Base-by-base conservation (phyloP, 192 early-diverging fungal genomes). In the Backusella liffmaniae region DNA sequence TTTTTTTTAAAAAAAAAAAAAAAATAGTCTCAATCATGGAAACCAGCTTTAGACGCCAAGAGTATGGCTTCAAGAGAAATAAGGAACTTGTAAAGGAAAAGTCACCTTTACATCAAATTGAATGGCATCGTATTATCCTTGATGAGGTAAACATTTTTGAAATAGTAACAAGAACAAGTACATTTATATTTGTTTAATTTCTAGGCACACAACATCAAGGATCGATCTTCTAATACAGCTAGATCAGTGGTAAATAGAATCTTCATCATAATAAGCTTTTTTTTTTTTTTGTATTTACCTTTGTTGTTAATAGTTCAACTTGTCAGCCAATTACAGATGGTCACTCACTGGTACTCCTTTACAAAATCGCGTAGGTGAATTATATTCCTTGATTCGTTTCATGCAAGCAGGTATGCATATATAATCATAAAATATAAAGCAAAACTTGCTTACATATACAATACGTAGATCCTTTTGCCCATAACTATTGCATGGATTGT, bases 311-410 rank as follows among this genome's bases (percentile, higher is more conserved):
- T 72, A 88, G 86, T 98, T 97, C 80, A 88, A 85, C 18, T 84
- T 98, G 18, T 72, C 89, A 3, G 73, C 87, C 26, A 72, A 91
- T 16, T 86, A 82, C 71, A 90, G 89, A 13, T 98, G 96, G 96
- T 90, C 88, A 3, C 82, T 98, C n/a, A 92, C 91, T 4, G 96
- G 96, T 6, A 98, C 96, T 18, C 95, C 95, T 13, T 84, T 98
- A 79, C 96, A 98, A 70, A 98, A 98, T 79, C 90, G 95, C 13
- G 93, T 98, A 8, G 96, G 96, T 44, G 96, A 98, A 83, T 85
- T 98, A 34, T 98, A 94, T 79, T 94, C 94, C 6, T 87, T 96
- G 30, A 95, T 98, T 80, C 89, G 96, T 6, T 93, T 98, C 75
- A 89, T 96, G 85, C 88, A 94, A 74, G 83, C 90, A 6, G 85